Evolutionary conservation across 2,329 filamentous ascomycete species (phyloP), one percentile per base, ranked within the genome.

Genomic region (Diaporthe sp.): DNA sequence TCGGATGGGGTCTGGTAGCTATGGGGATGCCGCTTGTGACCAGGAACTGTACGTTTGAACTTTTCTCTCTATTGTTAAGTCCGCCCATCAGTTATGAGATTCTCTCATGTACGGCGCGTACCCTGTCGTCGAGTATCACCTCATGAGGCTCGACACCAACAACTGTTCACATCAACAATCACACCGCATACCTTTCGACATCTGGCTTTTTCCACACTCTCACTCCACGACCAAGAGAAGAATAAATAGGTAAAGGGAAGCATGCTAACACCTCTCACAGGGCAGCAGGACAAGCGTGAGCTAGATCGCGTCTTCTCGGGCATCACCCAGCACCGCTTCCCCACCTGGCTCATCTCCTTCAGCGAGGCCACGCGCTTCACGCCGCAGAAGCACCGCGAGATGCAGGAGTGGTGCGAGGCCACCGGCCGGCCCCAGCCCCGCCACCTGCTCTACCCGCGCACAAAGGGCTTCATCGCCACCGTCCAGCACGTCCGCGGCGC

Each of bases 21-120:
- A 91, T 92, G 86, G 89, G 90, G 3, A 92, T 92, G 89, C 91
- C 90, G 9, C 85, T 92, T 82, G 89, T 92, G 31, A 91, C 86
- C 79, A 84, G 91, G 71, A 88, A 89, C 72, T 92, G 91, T 74
- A 42, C 9, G 75, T 71, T n/a, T 51, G 25, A 42, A 9, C 25
- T 31, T 65, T 31, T 25, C 25, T 25, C 4, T 15, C 19, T 51
- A 8, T 10, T 10, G 4, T 37, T 13, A 22, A 12, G 28, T 42
- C 19, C 25, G 12, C 22, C 37, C n/a, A 9, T 4, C 6, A 31
- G 13, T 46, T 1, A 55, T 31, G n/a, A n/a, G 70, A 34, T 25
- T 2, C 1, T 25, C 44, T 55, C 19, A 34, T 9, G 9, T 3
- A 22, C 10, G 2, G 5, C 3, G 4, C n/a, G 15, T 8, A 22